Base-by-base conservation (phyloP, 2,329 filamentous ascomycete species). In the Ascocoryne sarcoides region DNA sequence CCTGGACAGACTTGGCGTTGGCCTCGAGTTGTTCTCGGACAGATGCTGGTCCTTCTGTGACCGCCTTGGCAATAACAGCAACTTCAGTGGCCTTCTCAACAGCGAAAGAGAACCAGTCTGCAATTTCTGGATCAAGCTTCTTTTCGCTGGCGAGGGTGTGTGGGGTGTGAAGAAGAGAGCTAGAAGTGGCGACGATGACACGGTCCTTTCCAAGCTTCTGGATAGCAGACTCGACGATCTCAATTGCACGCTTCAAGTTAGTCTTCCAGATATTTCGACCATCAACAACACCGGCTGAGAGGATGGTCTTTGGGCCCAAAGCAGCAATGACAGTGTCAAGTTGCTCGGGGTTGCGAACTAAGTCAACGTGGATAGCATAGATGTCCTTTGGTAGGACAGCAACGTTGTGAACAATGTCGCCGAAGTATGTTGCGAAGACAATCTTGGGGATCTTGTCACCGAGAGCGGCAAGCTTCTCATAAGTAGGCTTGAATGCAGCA, bases 181-280 rank as follows among this genome's bases (percentile, higher is more conserved):
- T 92, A 61, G 92, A 96, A 55, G 89, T 95, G 62, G 92, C 85
- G 56, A 95, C 87, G 55, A 98, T 85, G 65, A 98, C 90, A 62
- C 92, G 86, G 55, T 96, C 89, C 76, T 95, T 90, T 71, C 92
- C 90, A 50, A 98, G 79, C 74, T 94, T 87, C 74, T 95, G 86
- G 59, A 96, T 73, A 51, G 90, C 92, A 45, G 78, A 73, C 79
- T 96, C 87, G 47, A 92, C 83, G 51, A 72, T 78, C 74, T 92
- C 89, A 52, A 98, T 93, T 61, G 92, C 88, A 59, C 79, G 79
- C 79, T 94, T 84, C 73, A 95, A 84, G 82, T 96, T 94, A 70
- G 88, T 95, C 85, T 98, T 98, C 92, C 92, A 98, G 76, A 98
- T 96, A 79, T 98, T 98, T 61, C 92, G 88, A 60, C 92, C 92